Evolutionary conservation across 768 basidiomycete species (phyloP), one percentile per base, ranked within the genome.

Genomic region (Amanita polypyramis): DNA sequence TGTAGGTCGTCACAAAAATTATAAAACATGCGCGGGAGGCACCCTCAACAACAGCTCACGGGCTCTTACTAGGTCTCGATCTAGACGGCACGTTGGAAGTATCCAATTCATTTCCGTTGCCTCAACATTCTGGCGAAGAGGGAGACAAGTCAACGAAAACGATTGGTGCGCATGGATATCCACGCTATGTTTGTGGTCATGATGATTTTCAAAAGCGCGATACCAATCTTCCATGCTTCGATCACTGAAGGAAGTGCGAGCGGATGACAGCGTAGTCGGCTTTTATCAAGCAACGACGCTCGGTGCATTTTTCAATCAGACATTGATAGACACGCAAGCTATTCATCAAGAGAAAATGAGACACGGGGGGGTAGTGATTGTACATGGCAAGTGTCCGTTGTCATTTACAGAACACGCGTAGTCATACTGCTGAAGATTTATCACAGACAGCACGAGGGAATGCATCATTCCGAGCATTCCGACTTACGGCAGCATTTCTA

Each of bases 211-310:
- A 42, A 39, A 58, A 89, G 84, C 74, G 47, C 84, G 87, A 38
- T 92, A 91, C 62, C 89, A 93, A 64, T 70, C 76, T 30, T 75
- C 81, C 49, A 89, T 93, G 88, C 70, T 93, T 39, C 80, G 86
- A 48, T 84, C 86, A 19, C 71, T 97, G 59, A 87, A 89, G 60
- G 91, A 94, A 62, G 92, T 94, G 47, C 85, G 88, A 58, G 80
- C 82, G 32, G 91, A 94, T 58, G 91, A 95, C 65, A 90, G 82
- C 54, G 79, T 93, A 29, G 85, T 96, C 47, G 94, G 94, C 33
- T 91, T 95, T 65, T 97, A 97, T 69, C 90, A 95, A 60, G 86
- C 87, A 37, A 90, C 84, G 21, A 79, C 81, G 7, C 73, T 90
- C 33, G 89, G 89, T 36, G 85, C 88, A 4, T 91, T 92, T 62